These are phyloP conservation scores for Papilionanthe hybrid DNA, from an alignment of 116 monocot species.

Conservation along the genomic window DNA sequence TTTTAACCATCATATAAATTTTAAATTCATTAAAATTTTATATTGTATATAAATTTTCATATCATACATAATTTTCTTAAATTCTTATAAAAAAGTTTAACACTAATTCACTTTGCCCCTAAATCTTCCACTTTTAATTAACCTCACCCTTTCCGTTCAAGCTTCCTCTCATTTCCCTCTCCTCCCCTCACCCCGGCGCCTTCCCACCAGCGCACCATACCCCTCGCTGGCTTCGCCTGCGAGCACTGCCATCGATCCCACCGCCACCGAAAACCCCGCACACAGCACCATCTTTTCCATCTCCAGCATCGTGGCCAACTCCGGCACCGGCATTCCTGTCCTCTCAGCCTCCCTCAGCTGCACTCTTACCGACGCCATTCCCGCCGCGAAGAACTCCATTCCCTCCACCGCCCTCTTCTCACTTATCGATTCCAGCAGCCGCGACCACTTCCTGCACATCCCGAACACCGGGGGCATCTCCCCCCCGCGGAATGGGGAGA, in stretches of 20 bases:
- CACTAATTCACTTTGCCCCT: no score
- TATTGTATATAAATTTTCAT: no score
- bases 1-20: no score
- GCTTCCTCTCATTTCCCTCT: neutral
- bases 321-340: neutral
- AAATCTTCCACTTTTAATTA: no score
- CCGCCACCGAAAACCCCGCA: conserved; percentile 19
- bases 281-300: conserved; percentile 17
- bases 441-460: conserved; percentile 22
- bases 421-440: conserved; percentile 17
- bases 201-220: conserved; percentile 22
- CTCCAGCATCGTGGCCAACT: conserved; percentile 1
- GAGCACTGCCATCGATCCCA: conserved; percentile 19
- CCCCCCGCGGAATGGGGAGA: neutral
- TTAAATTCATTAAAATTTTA: no score
- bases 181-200: neutral
- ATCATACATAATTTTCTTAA: no score
- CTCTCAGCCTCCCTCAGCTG: conserved; percentile 12
- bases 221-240: conserved; percentile 9
- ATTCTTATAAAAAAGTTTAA: no score
- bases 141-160: neutral
- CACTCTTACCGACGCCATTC: conserved; percentile 16
- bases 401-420: conserved; percentile 27
- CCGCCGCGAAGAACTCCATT: conserved; percentile 26
- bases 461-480: neutral